These are phyloP conservation scores for Trichoderma simmonsii DNA, from an alignment of 2,329 filamentous ascomycete genomes.

Conservation along the genomic window DNA sequence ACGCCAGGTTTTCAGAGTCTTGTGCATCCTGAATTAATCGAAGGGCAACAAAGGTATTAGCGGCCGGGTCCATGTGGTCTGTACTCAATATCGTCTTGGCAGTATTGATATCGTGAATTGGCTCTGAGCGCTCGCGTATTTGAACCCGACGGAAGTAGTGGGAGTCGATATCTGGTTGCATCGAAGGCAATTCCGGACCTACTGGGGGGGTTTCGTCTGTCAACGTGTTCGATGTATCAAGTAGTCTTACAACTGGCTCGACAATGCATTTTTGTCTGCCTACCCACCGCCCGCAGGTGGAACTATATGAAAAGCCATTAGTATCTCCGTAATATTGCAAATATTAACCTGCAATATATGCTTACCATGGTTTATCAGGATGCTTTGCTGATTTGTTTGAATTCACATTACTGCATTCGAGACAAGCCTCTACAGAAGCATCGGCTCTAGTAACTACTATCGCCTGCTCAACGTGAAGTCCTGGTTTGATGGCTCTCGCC, in stretches of 20 bases:
- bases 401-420: neutral
- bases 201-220: fast-evolving
- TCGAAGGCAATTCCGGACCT: neutral
- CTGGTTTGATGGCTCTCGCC: neutral
- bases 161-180: neutral
- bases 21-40: no score
- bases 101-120: neutral
- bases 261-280: neutral
- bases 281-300: neutral
- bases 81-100: neutral
- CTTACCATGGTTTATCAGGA: neutral
- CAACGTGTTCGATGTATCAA: no score
- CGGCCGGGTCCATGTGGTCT: no score
- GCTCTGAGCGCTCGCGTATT: neutral
- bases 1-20: no score
- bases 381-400: neutral
- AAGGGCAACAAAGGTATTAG: no score
- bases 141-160: neutral
- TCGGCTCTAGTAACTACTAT: neutral
- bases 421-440: neutral
- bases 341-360: neutral
- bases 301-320: neutral
- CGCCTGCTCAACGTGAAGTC: neutral
- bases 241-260: no score
- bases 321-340: neutral